These are phyloP conservation scores for Hymenochaete sp. DNA, from an alignment of 1,284 basidiomycete genomes.

Conservation along the genomic window DNA sequence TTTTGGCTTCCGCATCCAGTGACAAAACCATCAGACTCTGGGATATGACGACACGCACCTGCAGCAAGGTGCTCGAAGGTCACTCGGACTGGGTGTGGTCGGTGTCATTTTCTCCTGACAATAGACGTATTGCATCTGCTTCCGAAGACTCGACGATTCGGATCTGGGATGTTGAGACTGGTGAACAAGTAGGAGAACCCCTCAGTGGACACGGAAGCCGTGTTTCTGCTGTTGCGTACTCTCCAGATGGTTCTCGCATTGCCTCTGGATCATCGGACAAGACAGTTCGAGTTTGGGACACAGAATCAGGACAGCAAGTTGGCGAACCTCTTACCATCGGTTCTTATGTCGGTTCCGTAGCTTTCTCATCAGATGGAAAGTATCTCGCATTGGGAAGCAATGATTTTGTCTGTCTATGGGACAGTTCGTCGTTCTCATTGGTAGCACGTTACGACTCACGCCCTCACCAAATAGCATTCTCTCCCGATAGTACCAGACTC, in stretches of 20 bases:
- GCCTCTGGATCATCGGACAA: slow-evolving; percentile 13
- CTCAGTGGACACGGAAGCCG: background rate
- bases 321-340: background rate
- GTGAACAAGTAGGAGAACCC: background rate
- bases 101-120: slow-evolving; percentile 2
- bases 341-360: background rate
- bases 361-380: background rate
- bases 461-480: too few species aligned
- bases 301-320: background rate
- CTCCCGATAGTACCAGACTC: too few species aligned
- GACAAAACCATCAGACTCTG: slow-evolving; percentile 92
- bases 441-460: too few species aligned
- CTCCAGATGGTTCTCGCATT: background rate
- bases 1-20: slow-evolving; percentile 95
- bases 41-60: slow-evolving; percentile 76
- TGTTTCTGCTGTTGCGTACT: too few species aligned
- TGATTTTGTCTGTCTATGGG: background rate
- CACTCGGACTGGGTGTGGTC: background rate
- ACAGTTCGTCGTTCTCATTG: too few species aligned
- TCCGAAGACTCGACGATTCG: slow-evolving; percentile 1
- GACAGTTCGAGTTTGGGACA: slow-evolving; percentile 16
- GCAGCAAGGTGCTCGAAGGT: too few species aligned
- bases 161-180: slow-evolving; percentile 2
- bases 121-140: slow-evolving; percentile 1
- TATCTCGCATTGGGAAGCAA: background rate